These are phyloP conservation scores for Pleurotus pulmonarius DNA, from an alignment of 768 basidiomycete species.

Conservation along the genomic window DNA sequence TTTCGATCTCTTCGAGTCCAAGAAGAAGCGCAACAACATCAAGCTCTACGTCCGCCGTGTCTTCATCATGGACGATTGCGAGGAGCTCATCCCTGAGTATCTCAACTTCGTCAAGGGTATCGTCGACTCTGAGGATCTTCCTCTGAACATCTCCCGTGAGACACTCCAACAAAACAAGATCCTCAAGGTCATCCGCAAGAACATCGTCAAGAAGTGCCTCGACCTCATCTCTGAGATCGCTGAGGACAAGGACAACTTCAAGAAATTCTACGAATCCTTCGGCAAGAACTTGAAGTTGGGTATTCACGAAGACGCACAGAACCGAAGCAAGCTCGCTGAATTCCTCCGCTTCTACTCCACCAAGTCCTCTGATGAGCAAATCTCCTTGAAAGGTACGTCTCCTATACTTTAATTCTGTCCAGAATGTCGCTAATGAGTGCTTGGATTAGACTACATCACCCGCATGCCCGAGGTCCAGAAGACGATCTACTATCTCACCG, in stretches of 20 bases:
- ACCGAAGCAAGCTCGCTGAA: slow-evolving; percentile 98
- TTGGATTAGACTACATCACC: slow-evolving; percentile 85
- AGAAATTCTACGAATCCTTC: slow-evolving; percentile 97
- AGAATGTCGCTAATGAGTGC: not conserved
- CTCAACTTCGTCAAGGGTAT: slow-evolving; percentile 99
- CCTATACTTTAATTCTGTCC: not conserved
- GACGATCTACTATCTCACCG: slow-evolving; percentile 98
- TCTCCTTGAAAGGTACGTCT: slow-evolving; percentile 82
- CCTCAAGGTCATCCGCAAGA: slow-evolving; percentile 99
- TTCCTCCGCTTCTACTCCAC: slow-evolving; percentile 99
- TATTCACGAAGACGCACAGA: slow-evolving; percentile 98
- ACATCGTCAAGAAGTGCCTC: slow-evolving; percentile 97
- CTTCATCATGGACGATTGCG: slow-evolving; percentile 99
- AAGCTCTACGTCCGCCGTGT: slow-evolving; percentile 99
- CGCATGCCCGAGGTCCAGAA: slow-evolving; percentile 99
- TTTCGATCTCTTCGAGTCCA: slow-evolving; percentile 99
- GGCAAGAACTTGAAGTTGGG: slow-evolving; percentile 99
- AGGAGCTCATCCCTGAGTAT: slow-evolving; percentile 99
- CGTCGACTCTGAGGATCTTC: slow-evolving; percentile 99
- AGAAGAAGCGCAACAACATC: slow-evolving; percentile 99
- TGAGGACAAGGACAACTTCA: slow-evolving; percentile 99
- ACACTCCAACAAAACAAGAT: slow-evolving; percentile 99
- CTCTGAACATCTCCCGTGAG: slow-evolving; percentile 99
- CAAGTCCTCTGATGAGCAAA: slow-evolving; percentile 86
- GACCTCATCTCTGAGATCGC: slow-evolving; percentile 94